Evolutionary conservation across 169 alveolate species (phyloP), one percentile per base, ranked within the genome.

Genomic region (Eimeria brunetti): DNA sequence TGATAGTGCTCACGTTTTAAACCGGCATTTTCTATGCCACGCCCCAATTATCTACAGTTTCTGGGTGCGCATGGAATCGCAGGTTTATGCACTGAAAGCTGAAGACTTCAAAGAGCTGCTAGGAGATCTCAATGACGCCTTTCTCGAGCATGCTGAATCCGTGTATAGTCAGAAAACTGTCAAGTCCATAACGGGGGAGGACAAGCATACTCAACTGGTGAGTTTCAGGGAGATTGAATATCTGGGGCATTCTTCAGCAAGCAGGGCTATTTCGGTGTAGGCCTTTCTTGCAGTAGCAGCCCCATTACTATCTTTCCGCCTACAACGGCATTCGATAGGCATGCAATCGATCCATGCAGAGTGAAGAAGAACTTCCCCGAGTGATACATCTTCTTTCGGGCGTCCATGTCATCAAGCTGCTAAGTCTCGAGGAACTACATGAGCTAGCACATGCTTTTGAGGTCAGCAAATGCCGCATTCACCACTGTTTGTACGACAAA

Each of bases 341-440:
- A 38, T 73, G 51, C 83, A 38, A 38, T 73, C 20, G 33, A 2
- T 86, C 33, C 64, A n/a, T 64, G 58, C 93, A 86, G 93, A 86
- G 93, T 51, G 93, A 62, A 41, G 83, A 33, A 62, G 93, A 86
- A 38, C 44, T 86, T 41, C 93, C 93, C 24, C 83, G 41, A 36
- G 89, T 91, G 84, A 67, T 81, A 33, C 81, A 91, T 18, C 90
- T 91, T 67, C 91, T 91, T 24, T 75, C 89, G 22, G 78, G 89
- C 18, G 95, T 91, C 38, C 95, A 89, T 14, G 95, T 91, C 78
- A 91, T 91, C 75, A 91, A 91, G 71, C 44, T 91, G 81, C 90
- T 91, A 67, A 53, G 64, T 20, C 71, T 53, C 58, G 86, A 60
- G n/a, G 73, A 60, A 30, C 75, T 91, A 53, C 62, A 64, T 24